Evolutionary conservation across 2,329 filamentous ascomycete species (phyloP).

Genomic region (Xylariaceae sp.): DNA sequence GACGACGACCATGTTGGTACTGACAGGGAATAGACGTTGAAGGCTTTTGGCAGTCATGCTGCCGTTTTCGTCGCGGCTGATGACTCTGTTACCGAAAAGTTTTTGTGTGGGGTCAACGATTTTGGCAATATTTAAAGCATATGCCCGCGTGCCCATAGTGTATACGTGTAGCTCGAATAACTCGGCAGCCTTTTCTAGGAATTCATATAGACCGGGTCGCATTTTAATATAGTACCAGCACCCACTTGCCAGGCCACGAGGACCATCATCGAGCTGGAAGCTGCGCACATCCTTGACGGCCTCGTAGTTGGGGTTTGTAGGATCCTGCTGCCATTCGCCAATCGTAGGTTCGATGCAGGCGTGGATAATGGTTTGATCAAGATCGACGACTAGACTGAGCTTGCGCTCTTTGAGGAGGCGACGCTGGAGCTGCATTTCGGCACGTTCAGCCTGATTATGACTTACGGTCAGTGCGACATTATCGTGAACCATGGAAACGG

Average conservation of each 20-base stretch:
- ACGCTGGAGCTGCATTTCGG: constrained; percentile 86
- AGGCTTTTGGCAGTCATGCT: constrained; percentile 90
- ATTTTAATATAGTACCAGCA: constrained; percentile 99
- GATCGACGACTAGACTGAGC: constrained; percentile 91
- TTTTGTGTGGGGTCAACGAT: constrained; percentile 91
- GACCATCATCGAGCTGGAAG: constrained; percentile 91
- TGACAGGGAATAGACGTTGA: constrained; percentile 90
- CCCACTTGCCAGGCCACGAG: constrained; percentile 70
- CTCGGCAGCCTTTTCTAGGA: constrained; percentile 62
- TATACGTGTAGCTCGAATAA: constrained; percentile 97
- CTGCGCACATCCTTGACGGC: constrained; percentile 86
- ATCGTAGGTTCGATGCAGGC: constrained; percentile 96
- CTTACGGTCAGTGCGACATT: constrained; percentile 88
- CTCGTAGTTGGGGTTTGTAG: constrained; percentile 86
- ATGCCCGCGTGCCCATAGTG: constrained; percentile 98
- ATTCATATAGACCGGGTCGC: constrained; percentile 82
- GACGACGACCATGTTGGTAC: constrained; percentile 98
- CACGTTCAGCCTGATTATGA: constrained; percentile 76
- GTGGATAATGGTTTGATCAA: constrained; percentile 98
- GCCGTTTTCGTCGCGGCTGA: constrained; percentile 96
- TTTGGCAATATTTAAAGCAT: constrained; percentile 87
- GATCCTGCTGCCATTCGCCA: constrained; percentile 91
- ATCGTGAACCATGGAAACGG: constrained; percentile 94
- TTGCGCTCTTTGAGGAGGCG: constrained; percentile 82
- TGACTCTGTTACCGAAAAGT: constrained; percentile 91